phyloP scores from a whole-genome alignment of 768 basidiomycete genomes.

The Kwoniella botswanensis region DNA sequence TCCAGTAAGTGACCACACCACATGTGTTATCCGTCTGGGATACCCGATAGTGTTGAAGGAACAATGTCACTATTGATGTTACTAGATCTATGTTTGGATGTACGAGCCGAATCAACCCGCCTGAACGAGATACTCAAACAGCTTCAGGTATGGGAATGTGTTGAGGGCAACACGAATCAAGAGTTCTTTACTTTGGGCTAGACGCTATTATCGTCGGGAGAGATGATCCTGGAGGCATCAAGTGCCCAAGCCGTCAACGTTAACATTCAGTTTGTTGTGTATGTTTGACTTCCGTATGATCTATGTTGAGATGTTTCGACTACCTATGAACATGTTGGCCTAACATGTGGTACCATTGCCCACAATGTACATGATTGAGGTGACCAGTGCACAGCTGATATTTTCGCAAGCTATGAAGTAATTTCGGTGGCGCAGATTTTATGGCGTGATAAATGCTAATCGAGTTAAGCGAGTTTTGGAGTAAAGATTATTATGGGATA shows the following conservation, averaged over 20 bases:
- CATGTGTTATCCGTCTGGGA: not conserved
- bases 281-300: too few species aligned
- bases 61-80: not conserved
- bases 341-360: too few species aligned
- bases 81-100: constrained; percentile 12
- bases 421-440: not conserved
- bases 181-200: constrained; percentile 7
- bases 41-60: not conserved
- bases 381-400: too few species aligned
- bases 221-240: not conserved
- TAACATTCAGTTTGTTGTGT: not conserved
- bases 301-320: too few species aligned
- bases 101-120: constrained; percentile 6
- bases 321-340: too few species aligned
- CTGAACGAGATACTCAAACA: constrained; percentile 9
- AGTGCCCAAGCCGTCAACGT: not conserved
- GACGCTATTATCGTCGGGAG: not conserved
- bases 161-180: constrained; percentile 27
- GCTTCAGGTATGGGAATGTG: constrained; percentile 24
- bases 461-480: constrained; percentile 2
- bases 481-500: not conserved
- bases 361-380: too few species aligned
- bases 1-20: not conserved
- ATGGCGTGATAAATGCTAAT: constrained; percentile 15
- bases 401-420: too few species aligned